phyloP scores from a whole-genome alignment of 129 eudicot species.

The Sambucus nigra region DNA sequence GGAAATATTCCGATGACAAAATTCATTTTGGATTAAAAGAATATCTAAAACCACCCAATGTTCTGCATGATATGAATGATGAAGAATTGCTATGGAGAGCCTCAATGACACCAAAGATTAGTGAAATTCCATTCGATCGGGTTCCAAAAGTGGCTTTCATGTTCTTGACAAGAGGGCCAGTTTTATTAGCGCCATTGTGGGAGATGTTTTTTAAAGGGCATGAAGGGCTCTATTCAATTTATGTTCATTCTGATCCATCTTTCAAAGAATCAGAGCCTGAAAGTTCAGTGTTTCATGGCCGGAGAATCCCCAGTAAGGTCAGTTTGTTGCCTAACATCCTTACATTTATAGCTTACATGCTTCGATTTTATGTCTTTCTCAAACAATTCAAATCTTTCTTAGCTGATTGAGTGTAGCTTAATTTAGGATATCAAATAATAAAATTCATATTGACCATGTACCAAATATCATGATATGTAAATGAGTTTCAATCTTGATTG shows the following conservation, averaged over 20 bases:
- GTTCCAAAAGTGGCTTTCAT: slow-evolving; percentile 54
- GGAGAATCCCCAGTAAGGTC: slow-evolving; percentile 70
- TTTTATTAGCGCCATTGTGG: slow-evolving; percentile 62
- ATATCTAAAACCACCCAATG: slow-evolving; percentile 15
- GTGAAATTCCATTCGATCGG: slow-evolving; percentile 28
- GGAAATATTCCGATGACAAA: neutral
- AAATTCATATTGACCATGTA: too few relatives aligned
- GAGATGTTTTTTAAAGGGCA: slow-evolving; percentile 60
- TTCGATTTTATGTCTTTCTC: too few relatives aligned
- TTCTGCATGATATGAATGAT: slow-evolving; percentile 52
- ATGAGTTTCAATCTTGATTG: too few relatives aligned
- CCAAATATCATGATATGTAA: too few relatives aligned
- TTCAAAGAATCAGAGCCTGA: slow-evolving; percentile 39
- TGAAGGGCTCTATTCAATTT: slow-evolving; percentile 41
- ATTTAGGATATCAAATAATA: too few relatives aligned
- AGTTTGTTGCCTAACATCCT: neutral
- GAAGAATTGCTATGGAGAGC: slow-evolving; percentile 58
- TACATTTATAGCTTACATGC: neutral
- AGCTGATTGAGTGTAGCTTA: too few relatives aligned
- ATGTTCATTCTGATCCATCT: slow-evolving; percentile 58
- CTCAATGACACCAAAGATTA: slow-evolving; percentile 43
- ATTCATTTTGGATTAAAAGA: slow-evolving; percentile 2
- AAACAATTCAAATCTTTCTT: too few relatives aligned
- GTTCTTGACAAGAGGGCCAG: slow-evolving; percentile 55
- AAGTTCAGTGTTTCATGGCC: slow-evolving; percentile 47